phyloP scores from a whole-genome alignment of 441 rosid genomes.

The Croton laevigatus region DNA sequence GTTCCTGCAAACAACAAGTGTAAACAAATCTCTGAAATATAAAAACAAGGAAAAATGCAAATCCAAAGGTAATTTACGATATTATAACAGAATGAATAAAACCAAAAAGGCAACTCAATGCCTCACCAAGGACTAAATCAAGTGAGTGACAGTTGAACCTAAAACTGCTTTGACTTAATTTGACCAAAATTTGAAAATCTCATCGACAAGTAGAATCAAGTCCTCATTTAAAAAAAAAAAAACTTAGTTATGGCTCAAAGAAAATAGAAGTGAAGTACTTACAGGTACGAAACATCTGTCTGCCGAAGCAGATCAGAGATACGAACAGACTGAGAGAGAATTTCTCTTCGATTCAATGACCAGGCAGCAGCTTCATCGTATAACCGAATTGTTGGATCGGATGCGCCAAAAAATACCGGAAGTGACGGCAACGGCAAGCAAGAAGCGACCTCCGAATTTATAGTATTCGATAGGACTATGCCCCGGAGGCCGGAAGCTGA shows the following conservation, averaged over 20 bases:
- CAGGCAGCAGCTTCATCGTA: conserved; percentile 50
- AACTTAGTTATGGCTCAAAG: not conserved
- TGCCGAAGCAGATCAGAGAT: conserved; percentile 73
- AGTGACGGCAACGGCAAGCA: conserved; percentile 89
- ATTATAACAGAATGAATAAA: not conserved
- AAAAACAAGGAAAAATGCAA: no score
- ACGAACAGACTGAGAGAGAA: conserved; percentile 61
- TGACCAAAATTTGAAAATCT: not conserved
- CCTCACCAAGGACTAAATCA: not conserved
- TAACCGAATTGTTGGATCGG: conserved; percentile 61
- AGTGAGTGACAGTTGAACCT: not conserved
- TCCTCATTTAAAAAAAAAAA: not conserved
- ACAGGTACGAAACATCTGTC: conserved; percentile 91
- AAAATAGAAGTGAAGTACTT: conserved; percentile 35
- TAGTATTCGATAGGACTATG: conserved; percentile 82
- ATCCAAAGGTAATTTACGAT: not conserved
- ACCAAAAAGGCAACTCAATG: not conserved
- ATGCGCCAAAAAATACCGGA: conserved; percentile 81
- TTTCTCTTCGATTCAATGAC: conserved; percentile 62
- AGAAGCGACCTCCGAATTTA: conserved; percentile 89
- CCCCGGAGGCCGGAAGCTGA: conserved; percentile 44
- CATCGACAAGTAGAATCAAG: not conserved
- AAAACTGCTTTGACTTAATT: not conserved
- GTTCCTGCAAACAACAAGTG: conserved; percentile 45
- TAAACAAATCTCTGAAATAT: not conserved